A percentile compares a stretch with the other conserved stretches of the same genome.
phyloP scores from a whole-genome alignment of 768 basidiomycete species.

The Phylloporus sp. region DNA sequence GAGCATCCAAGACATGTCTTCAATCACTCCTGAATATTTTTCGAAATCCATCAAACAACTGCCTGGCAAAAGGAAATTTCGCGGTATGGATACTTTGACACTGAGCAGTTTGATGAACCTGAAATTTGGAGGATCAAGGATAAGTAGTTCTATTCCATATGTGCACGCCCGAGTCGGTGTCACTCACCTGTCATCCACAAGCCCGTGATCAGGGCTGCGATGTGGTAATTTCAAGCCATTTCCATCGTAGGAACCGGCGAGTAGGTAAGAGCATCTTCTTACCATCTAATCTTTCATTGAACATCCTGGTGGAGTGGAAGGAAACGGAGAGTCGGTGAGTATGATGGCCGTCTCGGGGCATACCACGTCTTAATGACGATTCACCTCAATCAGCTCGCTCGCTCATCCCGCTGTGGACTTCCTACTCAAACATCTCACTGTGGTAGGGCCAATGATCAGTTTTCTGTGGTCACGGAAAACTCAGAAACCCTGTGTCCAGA shows the following conservation, averaged over 20 bases:
- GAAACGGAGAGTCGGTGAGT: neutral
- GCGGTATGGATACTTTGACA: too few species aligned
- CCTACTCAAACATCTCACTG: slow-evolving; percentile 3
- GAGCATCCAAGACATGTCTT: too few species aligned
- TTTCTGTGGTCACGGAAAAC: slow-evolving; percentile 23
- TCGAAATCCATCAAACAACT: too few species aligned
- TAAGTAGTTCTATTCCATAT: neutral
- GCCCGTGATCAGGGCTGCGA: too few species aligned
- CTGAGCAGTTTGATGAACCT: too few species aligned
- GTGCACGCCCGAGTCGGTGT: neutral
- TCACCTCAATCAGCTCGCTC: neutral
- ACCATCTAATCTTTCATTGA: neutral
- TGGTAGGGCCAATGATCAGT: neutral
- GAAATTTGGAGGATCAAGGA: too few species aligned
- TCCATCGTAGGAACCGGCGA: neutral
- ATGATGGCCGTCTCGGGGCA: neutral
- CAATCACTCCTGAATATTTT: too few species aligned
- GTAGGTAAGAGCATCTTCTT: neutral
- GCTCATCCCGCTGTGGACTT: too few species aligned
- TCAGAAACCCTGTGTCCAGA: slow-evolving; percentile 6
- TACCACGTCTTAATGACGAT: neutral
- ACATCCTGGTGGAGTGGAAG: slow-evolving; percentile 2
- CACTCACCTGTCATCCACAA: too few species aligned
- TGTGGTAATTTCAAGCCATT: too few species aligned
- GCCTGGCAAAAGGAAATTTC: too few species aligned